Conservation (phyloP, 768 basidiomycete species). For the Boletellus emodensis region DNA sequence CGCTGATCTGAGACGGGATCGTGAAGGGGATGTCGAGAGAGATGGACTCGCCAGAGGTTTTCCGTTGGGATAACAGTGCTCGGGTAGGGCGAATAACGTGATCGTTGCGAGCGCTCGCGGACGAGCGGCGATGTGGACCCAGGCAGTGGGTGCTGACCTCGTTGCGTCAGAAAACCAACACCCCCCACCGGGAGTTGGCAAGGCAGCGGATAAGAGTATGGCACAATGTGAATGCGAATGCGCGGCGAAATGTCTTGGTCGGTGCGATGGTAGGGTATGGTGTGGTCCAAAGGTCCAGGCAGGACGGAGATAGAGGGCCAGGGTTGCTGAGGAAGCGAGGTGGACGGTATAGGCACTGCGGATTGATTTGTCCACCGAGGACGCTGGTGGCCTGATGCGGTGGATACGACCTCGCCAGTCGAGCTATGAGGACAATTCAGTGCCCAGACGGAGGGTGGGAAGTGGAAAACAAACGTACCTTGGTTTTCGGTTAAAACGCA, state of each 20-base stretch:
- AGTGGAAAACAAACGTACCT: constrained; percentile 46
- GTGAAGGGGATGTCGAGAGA: constrained; percentile 35
- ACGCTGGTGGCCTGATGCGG: constrained; percentile 54
- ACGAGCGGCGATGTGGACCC: constrained; percentile 21
- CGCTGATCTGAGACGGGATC: constrained; percentile 29
- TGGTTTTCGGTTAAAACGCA: constrained; percentile 74
- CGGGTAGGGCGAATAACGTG: constrained; percentile 48
- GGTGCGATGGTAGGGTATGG: constrained; percentile 21
- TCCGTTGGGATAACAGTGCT: constrained; percentile 24
- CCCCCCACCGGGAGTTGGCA: constrained; percentile 27
- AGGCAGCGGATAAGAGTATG: constrained; percentile 29
- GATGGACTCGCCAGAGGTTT: constrained; percentile 25
- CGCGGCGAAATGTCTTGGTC: constrained; percentile 25
- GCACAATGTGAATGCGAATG: constrained; percentile 17
- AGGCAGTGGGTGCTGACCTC: constrained; percentile 26
- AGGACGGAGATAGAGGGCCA: constrained; percentile 48
- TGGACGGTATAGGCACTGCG: constrained; percentile 29
- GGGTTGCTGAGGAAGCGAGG: constrained; percentile 32
- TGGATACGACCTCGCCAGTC: constrained; percentile 75
- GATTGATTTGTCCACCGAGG: constrained; percentile 50
- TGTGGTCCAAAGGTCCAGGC: constrained; percentile 22
- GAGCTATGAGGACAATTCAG: too few relatives aligned
- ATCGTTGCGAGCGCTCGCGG: constrained; percentile 21
- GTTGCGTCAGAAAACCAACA: constrained; percentile 30
- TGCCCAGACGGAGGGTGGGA: too few relatives aligned